Evolutionary conservation across 352 stramenopile species (phyloP), one percentile per base, ranked within the genome.

Genomic region (Phytophthora aleatoria): DNA sequence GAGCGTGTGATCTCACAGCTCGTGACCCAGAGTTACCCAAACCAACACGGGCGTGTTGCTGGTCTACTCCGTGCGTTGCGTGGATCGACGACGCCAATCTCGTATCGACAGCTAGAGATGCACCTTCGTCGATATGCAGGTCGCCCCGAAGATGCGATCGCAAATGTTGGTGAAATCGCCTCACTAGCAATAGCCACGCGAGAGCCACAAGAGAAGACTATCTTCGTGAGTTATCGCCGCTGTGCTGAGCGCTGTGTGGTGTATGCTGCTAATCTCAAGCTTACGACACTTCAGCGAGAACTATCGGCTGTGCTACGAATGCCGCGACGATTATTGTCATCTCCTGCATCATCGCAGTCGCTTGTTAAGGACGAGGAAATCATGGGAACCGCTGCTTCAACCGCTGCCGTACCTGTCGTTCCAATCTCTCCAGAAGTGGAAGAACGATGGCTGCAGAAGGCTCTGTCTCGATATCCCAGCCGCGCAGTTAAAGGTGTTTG

Each of bases 61-160:
- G 75, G 70, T 1, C 65, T 95, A 36, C 71, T 90, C 6, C 68
- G 72, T 15, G 83, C 77, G 1, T 58, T 93, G 13, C 54, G 54
- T 20, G 57, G 61, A n/a, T 90, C 85, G 16, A 71, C 55, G 2
- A 89, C 83, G 11, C 79, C 81, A 1, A 80, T 95, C 30, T 85
- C 86, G 39, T 89, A 82, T 60, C 81, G 83, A 2, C 83, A 92
- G 56, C 59, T 95, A 30, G 81, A 95, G 31, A 84, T 85, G 79
- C 81, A 93, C 49, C 56, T 93, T 49, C 84, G 83, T 15, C 65
- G 76, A 24, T 93, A 88, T 60, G 83, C 74, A 1, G 86, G 83
- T 1, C 79, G 86, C 0, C 86, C 86, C 0, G 82, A 92, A 48
- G 84, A 92, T 30, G 86, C 86, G 1, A 68, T 89, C 10, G 68